These are phyloP conservation scores for Daldinia sp. DNA, from an alignment of 2,329 filamentous ascomycete species.

Conservation along the genomic window DNA sequence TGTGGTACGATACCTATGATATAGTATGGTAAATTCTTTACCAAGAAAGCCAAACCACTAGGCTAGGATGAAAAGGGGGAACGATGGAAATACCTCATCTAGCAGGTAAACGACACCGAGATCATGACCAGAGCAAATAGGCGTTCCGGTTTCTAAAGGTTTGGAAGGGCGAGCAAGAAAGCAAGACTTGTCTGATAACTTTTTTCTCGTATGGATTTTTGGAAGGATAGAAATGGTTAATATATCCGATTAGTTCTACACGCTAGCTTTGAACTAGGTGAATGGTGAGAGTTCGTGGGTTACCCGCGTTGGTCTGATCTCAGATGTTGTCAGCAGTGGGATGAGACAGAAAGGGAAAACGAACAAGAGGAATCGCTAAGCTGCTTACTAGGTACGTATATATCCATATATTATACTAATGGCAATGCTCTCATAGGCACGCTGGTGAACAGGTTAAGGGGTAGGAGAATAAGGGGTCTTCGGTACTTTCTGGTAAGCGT, in stretches of 20 bases:
- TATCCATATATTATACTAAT: background rate
- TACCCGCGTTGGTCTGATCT: background rate
- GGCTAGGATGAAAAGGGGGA: background rate
- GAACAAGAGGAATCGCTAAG: background rate
- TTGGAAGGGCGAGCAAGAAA: background rate
- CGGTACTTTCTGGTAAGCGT: too few relatives aligned
- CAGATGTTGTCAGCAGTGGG: background rate
- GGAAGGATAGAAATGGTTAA: background rate
- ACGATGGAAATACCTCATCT: background rate
- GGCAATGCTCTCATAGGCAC: background rate
- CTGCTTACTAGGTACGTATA: background rate
- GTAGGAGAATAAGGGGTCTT: background rate
- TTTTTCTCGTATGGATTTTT: background rate
- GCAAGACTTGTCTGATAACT: background rate
- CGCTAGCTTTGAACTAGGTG: background rate
- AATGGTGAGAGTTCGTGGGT: background rate
- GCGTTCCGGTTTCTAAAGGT: background rate
- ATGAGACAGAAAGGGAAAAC: background rate
- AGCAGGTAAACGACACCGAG: background rate
- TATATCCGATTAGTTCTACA: background rate
- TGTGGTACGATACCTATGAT: background rate
- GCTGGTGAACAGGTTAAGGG: background rate
- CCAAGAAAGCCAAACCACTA: background rate
- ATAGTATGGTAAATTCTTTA: background rate
- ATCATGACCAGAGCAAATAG: conserved; percentile 3